Conservation (phyloP, 2,329 filamentous ascomycete species). For the Hysterium pulicare region DNA sequence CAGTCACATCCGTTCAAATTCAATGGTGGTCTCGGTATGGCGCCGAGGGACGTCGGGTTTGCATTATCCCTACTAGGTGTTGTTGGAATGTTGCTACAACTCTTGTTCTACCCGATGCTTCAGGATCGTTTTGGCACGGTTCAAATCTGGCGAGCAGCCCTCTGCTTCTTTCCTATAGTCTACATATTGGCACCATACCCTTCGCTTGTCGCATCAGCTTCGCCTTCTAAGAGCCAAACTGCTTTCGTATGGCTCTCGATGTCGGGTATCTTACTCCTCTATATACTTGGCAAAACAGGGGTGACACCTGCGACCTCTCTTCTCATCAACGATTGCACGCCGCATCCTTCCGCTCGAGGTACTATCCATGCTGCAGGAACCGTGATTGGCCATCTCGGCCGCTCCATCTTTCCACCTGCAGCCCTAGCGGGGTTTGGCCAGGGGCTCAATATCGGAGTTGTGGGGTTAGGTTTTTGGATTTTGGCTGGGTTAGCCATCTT, state of each 20-base stretch:
- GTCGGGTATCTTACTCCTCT: slow-evolving; percentile 4
- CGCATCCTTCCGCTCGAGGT: slow-evolving; percentile 10
- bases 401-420: slow-evolving; percentile 8
- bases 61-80: slow-evolving; percentile 41
- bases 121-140: slow-evolving; percentile 36
- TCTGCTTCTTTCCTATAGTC: slow-evolving; percentile 39
- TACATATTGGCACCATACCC: slow-evolving; percentile 38
- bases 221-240: background rate
- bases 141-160: slow-evolving; percentile 30
- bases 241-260: slow-evolving; percentile 3
- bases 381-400: slow-evolving; percentile 8
- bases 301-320: slow-evolving; percentile 12
- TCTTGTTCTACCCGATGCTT: slow-evolving; percentile 39
- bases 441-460: slow-evolving; percentile 6
- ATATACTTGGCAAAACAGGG: slow-evolving; percentile 9
- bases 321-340: slow-evolving; percentile 14
- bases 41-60: slow-evolving; percentile 38
- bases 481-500: slow-evolving; percentile 4
- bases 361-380: slow-evolving; percentile 10
- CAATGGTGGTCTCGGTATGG: slow-evolving; percentile 41
- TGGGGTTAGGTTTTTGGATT: slow-evolving; percentile 13
- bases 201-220: slow-evolving; percentile 4
- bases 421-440: slow-evolving; percentile 8
- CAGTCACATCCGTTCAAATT: slow-evolving; percentile 36
- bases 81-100: slow-evolving; percentile 39